Base-by-base conservation (phyloP, 108 stramenopile species). In the Cyclotella sp. region DNA sequence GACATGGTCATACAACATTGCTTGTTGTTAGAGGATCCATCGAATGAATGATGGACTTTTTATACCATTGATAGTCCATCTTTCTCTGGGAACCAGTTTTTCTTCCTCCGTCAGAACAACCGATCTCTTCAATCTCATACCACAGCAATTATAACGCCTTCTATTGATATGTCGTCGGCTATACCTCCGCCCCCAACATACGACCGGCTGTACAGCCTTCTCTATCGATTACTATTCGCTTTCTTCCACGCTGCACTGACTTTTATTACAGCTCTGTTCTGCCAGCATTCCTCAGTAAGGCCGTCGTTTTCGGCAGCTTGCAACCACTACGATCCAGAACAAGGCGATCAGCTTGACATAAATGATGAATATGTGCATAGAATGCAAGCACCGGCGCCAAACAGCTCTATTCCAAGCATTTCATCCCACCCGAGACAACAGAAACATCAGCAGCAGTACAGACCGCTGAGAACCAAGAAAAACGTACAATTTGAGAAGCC, bases 401-500 rank as follows among this genome's bases (percentile, higher is more conserved):
- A 7, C 9, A 49, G 15, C 47, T n/a, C 18, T 7, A n/a, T 1
- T 34, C 34, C 34, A 34, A 34, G 34, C 6, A 34, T 6, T 34
- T 6, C 34, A 34, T 5, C 34, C 34, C 34, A 34, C 6, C 34
- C 2, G 34, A 34, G 34, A 34, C 2, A 34, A 2, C 34, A 34
- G 6, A 2, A 34, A 34, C 34, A 34, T 34, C 34, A 5, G 34
- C 34, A 34, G 6, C 34, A 34, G 6, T 6, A 34, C 2, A 34
- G 34, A 34, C 34, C 34, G 34, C 6, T 34, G 34, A 34, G 34
- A 34, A 5, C 34, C 55, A 55, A 55, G 55, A 55, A 26, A 24
- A 55, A 55, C 24, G 55, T 55, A 12, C 55, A 55, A 55, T 55
- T 55, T 8, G 55, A 55, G 8, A 12, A 22, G 24, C 55, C 55